phyloP scores from a whole-genome alignment of 257 asterid genomes.

The Solanum acaule region DNA sequence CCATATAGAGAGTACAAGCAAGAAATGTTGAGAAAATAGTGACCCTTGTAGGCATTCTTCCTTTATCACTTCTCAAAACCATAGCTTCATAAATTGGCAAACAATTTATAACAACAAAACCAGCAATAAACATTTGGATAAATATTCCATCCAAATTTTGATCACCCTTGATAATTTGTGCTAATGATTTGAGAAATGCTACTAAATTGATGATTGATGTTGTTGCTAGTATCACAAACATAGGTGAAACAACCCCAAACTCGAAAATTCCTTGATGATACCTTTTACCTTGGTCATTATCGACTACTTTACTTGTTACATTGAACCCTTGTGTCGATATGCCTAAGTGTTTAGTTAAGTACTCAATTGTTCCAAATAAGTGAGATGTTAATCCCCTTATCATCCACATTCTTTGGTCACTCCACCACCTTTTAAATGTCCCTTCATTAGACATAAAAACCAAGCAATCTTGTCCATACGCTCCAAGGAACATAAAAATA shows the following conservation, averaged over 20 bases:
- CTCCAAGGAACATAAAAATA: slow-evolving; percentile 44
- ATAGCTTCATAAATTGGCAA: slow-evolving; percentile 69
- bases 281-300: slow-evolving; percentile 38
- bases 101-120: slow-evolving; percentile 47
- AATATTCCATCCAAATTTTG: slow-evolving; percentile 11
- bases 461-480: slow-evolving; percentile 54
- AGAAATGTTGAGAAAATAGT: slow-evolving; percentile 29
- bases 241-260: slow-evolving; percentile 56
- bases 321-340: slow-evolving; percentile 41
- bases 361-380: slow-evolving; percentile 46
- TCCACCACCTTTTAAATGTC: slow-evolving; percentile 64
- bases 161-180: slow-evolving; percentile 7
- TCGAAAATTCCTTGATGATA: slow-evolving; percentile 53
- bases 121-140: slow-evolving; percentile 29
- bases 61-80: slow-evolving; percentile 43
- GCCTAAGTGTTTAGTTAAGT: slow-evolving; percentile 37
- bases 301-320: slow-evolving; percentile 58
- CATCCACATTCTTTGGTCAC: slow-evolving; percentile 77
- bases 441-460: slow-evolving; percentile 44
- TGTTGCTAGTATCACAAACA: slow-evolving; percentile 13
- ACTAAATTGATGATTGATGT: neutral
- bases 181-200: slow-evolving; percentile 20
- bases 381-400: slow-evolving; percentile 39
- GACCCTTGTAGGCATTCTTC: slow-evolving; percentile 48
- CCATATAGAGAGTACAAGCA: slow-evolving; percentile 14